Evolutionary conservation across 2,329 filamentous ascomycete genomes (phyloP).

Genomic region (Talaromyces funiculosus): DNA sequence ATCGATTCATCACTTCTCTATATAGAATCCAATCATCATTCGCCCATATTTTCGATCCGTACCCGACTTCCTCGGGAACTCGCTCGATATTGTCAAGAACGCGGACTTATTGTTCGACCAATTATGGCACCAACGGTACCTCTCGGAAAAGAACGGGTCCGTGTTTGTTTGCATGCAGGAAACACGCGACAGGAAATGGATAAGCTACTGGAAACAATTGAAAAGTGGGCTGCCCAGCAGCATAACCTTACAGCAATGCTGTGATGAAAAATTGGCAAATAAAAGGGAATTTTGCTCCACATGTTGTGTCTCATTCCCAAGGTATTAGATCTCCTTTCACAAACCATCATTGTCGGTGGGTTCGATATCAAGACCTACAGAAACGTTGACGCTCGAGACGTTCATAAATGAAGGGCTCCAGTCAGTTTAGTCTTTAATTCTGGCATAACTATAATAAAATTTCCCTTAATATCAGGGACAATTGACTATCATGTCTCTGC

Average conservation of each 20-base stretch:
- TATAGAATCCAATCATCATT: constrained; percentile 43
- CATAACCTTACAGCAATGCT: background rate
- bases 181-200: constrained; percentile 57
- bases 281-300: background rate
- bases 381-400: background rate
- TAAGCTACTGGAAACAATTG: constrained; percentile 46
- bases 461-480: background rate
- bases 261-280: background rate
- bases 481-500: background rate
- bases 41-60: constrained; percentile 61
- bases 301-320: background rate
- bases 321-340: background rate
- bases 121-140: constrained; percentile 67
- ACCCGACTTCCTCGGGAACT: constrained; percentile 54
- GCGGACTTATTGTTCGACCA: constrained; percentile 56
- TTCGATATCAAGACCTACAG: background rate
- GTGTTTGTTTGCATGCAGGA: constrained; percentile 63
- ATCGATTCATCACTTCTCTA: constrained; percentile 28
- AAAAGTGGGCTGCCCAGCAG: constrained; percentile 40
- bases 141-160: constrained; percentile 55
- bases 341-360: background rate
- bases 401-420: background rate
- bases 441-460: background rate
- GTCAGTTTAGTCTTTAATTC: background rate
- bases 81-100: constrained; percentile 54